Conservation (phyloP, 2,329 filamentous ascomycete species). For the Pyrenophora tritici-repentis region DNA sequence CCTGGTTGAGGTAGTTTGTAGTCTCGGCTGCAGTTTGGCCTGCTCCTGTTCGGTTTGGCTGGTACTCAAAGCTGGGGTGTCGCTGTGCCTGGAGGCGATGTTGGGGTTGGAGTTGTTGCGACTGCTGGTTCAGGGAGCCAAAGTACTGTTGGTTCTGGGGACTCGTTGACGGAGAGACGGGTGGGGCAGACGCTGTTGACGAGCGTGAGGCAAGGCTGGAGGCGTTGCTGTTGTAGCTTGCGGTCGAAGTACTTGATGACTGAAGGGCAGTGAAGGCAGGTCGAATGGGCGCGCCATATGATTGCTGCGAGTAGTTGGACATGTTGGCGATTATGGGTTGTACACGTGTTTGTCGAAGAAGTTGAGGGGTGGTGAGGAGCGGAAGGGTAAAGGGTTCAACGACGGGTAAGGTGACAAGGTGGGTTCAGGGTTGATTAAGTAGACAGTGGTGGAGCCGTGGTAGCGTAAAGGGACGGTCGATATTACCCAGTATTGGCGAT, state of each 20-base stretch:
- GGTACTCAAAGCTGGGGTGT: conserved; percentile 41
- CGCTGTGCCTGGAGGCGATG: conserved; percentile 35
- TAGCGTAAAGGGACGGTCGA: conserved; percentile 24
- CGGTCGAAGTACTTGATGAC: conserved; percentile 31
- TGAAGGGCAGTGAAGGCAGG: conserved; percentile 47
- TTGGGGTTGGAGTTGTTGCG: conserved; percentile 37
- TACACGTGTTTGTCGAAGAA: neutral
- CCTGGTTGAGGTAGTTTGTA: conserved; percentile 73
- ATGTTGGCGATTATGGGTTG: conserved; percentile 14
- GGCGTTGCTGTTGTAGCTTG: conserved; percentile 51
- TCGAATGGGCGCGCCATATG: conserved; percentile 26
- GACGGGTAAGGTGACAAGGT: conserved; percentile 14
- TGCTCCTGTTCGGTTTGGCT: conserved; percentile 41
- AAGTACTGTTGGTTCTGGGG: conserved; percentile 44
- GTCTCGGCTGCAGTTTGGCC: conserved; percentile 53
- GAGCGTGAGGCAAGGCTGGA: conserved; percentile 47
- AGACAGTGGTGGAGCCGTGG: conserved; percentile 19
- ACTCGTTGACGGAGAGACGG: conserved; percentile 41
- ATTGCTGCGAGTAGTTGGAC: conserved; percentile 28
- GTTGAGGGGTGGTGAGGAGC: neutral
- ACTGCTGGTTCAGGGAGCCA: conserved; percentile 33
- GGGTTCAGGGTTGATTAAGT: conserved; percentile 26
- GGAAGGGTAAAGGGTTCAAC: conserved; percentile 1
- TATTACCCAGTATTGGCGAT: conserved; percentile 24
- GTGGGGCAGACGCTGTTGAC: conserved; percentile 39